phyloP scores from a whole-genome alignment of 2,329 filamentous ascomycete species.

The Boeremia lycopersici region DNA sequence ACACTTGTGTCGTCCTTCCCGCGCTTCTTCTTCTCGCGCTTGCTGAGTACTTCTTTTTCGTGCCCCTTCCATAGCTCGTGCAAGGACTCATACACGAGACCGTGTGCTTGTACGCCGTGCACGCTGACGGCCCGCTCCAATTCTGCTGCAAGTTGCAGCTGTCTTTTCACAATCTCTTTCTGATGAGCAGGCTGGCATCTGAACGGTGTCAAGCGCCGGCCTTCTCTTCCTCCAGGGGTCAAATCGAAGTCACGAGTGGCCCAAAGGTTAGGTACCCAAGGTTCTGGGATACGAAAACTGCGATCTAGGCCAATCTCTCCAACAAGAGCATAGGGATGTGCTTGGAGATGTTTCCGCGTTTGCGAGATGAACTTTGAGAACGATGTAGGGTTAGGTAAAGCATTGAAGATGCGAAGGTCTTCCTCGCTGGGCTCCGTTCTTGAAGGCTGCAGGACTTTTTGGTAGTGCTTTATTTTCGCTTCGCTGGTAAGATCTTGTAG shows the following conservation, averaged over 20 bases:
- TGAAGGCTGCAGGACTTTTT: slow-evolving; percentile 64
- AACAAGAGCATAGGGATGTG: slow-evolving; percentile 68
- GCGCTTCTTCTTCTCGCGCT: slow-evolving; percentile 57
- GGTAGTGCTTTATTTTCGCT: slow-evolving; percentile 65
- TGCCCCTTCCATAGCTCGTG: slow-evolving; percentile 72
- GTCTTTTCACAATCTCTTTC: slow-evolving; percentile 66
- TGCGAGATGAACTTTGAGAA: slow-evolving; percentile 64
- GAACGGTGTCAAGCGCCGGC: slow-evolving; percentile 69
- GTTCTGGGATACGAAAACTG: slow-evolving; percentile 72
- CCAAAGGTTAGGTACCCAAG: slow-evolving; percentile 55
- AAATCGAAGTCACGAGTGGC: slow-evolving; percentile 55
- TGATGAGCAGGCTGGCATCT: slow-evolving; percentile 74
- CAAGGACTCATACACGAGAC: slow-evolving; percentile 69
- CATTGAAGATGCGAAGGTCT: slow-evolving; percentile 49
- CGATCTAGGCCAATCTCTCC: slow-evolving; percentile 82
- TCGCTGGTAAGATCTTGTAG: slow-evolving; percentile 47
- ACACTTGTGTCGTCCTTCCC: slow-evolving; percentile 24
- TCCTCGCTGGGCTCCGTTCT: slow-evolving; percentile 39
- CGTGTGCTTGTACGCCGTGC: slow-evolving; percentile 79
- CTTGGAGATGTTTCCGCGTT: slow-evolving; percentile 61
- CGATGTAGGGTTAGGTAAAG: slow-evolving; percentile 65
- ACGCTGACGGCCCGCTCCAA: slow-evolving; percentile 69
- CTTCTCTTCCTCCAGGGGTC: slow-evolving; percentile 74
- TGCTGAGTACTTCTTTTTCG: slow-evolving; percentile 66
- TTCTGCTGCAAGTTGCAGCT: slow-evolving; percentile 74